phyloP scores from a whole-genome alignment of 805 yeast genomes.

The Saccharomyces paradoxus region DNA sequence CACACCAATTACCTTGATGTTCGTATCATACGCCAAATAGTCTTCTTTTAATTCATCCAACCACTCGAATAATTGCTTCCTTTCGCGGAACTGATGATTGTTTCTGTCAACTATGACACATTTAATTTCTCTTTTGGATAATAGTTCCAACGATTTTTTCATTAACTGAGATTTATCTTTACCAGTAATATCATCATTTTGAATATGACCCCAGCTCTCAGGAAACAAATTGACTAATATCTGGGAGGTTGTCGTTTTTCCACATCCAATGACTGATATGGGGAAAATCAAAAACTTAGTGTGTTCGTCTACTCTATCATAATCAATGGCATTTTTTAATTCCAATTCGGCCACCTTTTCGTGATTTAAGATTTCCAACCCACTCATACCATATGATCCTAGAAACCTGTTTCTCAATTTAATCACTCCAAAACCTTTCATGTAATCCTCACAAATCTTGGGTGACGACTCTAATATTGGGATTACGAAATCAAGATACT shows the following conservation, averaged over 20 bases:
- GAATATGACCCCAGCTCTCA: constrained; percentile 58
- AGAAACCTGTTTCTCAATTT: constrained; percentile 62
- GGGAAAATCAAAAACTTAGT: constrained; percentile 65
- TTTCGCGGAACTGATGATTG: constrained; percentile 65
- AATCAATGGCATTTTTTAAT: constrained; percentile 32
- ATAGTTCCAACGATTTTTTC: constrained; percentile 35
- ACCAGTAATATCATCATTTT: constrained; percentile 65
- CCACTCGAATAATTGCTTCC: constrained; percentile 55
- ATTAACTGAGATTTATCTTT: constrained; percentile 44
- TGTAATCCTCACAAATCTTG: constrained; percentile 37
- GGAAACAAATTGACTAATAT: constrained; percentile 51
- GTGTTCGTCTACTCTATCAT: constrained; percentile 29
- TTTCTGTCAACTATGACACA: constrained; percentile 76
- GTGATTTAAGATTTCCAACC: constrained; percentile 47
- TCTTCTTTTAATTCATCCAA: constrained; percentile 37
- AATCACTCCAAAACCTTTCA: constrained; percentile 63
- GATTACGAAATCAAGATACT: constrained; percentile 60
- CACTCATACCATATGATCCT: constrained; percentile 43
- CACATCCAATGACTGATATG: constrained; percentile 88
- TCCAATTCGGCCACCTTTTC: constrained; percentile 34
- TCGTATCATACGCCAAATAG: constrained; percentile 36
- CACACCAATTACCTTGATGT: constrained; percentile 55
- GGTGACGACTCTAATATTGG: constrained; percentile 47
- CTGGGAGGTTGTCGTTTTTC: constrained; percentile 76
- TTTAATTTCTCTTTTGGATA: constrained; percentile 29